Evolutionary conservation across 768 basidiomycete species (phyloP).

Genomic region (Kwoniella mangroviensis): DNA sequence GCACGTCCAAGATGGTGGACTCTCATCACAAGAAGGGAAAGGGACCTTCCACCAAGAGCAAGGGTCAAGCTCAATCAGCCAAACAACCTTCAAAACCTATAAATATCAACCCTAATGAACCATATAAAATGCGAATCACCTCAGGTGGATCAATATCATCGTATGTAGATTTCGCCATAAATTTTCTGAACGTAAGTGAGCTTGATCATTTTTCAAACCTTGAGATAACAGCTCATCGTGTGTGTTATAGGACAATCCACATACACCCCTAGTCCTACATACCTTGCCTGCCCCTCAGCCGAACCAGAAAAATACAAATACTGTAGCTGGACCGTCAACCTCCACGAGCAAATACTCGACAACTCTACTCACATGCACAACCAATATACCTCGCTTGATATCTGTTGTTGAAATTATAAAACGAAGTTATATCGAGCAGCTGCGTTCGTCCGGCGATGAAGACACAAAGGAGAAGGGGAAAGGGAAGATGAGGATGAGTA

Average conservation of each 20-base stretch:
- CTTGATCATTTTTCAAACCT: no score
- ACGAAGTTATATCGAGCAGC: conserved; percentile 64
- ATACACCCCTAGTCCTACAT: conserved; percentile 38
- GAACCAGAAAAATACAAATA: neutral
- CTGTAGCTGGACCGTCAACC: conserved; percentile 9
- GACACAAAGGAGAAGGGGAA: conserved; percentile 25
- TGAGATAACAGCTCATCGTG: neutral
- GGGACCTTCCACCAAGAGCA: no score
- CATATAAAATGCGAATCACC: conserved; percentile 43
- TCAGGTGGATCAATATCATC: conserved; percentile 36
- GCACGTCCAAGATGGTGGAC: neutral
- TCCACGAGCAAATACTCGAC: conserved; percentile 7
- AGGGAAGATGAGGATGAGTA: conserved; percentile 17
- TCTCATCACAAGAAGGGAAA: neutral
- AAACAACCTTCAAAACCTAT: neutral
- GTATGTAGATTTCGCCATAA: conserved; percentile 43
- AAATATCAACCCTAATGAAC: neutral
- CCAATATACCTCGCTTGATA: conserved; percentile 68
- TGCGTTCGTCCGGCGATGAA: neutral
- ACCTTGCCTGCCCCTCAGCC: conserved; percentile 28
- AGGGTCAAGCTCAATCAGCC: neutral
- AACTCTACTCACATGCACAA: conserved; percentile 39
- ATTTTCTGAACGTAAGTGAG: conserved; percentile 32
- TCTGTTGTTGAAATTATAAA: conserved; percentile 84
- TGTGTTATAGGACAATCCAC: conserved; percentile 32